phyloP scores from a whole-genome alignment of 2,329 filamentous ascomycete genomes.

The Claviceps sp. region DNA sequence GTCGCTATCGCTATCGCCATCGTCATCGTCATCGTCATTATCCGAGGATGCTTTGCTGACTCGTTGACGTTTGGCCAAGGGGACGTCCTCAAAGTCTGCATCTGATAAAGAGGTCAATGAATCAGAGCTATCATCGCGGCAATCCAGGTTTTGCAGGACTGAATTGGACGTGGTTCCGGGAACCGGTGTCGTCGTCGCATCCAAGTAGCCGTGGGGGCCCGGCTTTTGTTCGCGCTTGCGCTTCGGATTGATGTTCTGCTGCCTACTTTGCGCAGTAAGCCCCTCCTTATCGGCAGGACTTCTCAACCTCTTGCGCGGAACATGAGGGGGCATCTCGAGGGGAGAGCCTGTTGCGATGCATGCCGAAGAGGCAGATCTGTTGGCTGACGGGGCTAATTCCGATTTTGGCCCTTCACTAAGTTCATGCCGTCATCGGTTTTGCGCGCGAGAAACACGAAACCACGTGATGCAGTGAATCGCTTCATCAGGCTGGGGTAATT shows the following conservation, averaged over 20 bases:
- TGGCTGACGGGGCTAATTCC: not conserved
- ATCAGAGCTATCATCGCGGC: constrained; percentile 31
- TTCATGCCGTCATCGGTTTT: constrained; percentile 14
- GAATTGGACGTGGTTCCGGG: constrained; percentile 29
- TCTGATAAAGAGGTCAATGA: constrained; percentile 43
- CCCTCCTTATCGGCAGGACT: constrained; percentile 25
- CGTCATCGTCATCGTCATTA: constrained; percentile 13
- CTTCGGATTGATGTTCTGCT: constrained; percentile 3
- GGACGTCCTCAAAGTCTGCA: constrained; percentile 37
- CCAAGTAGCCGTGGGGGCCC: constrained; percentile 48
- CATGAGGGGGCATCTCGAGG: constrained; percentile 48
- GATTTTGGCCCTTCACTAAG: not conserved
- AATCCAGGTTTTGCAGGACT: constrained; percentile 29
- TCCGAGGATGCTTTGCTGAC: constrained; percentile 9
- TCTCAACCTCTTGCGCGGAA: constrained; percentile 52
- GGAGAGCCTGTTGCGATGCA: constrained; percentile 4
- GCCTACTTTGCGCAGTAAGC: constrained; percentile 11
- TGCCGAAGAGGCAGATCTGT: constrained; percentile 4
- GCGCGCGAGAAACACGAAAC: constrained; percentile 14
- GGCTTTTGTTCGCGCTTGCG: constrained; percentile 28
- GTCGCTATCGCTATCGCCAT: constrained; percentile 9
- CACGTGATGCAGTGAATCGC: constrained; percentile 13
- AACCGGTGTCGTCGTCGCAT: constrained; percentile 32
- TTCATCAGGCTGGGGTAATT: not conserved
- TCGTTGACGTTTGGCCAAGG: constrained; percentile 29